Base-by-base conservation (phyloP, 371 early-diverging fungal species). In the Capniomyces stellatus region DNA sequence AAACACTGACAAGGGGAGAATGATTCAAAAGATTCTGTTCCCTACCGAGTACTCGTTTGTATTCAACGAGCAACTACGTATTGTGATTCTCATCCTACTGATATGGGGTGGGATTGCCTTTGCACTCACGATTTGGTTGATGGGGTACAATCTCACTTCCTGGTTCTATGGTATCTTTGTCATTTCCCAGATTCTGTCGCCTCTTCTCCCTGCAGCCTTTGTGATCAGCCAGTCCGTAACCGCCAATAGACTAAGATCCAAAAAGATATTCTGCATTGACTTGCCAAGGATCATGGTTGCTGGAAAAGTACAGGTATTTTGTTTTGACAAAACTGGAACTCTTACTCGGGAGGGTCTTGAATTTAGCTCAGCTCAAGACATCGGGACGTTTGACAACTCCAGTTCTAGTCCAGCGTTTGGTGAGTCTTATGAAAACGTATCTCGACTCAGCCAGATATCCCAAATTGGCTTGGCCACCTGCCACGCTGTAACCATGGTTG, bases 311-410 rank as follows among this genome's bases (percentile, higher is more conserved):
- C 78, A 84, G 52, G 77, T 90, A 19, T 84, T 86, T 54, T 87
- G 85, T 64, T 92, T 89, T 60, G 92, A 92, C 70, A 91, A 92
- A 72, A 79, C 79, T 2, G 79, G 79, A 27, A 79, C 79, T n/a
- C 64, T 79, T 47, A 79, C 78, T 1, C 73, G 71, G 52, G 79
- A 79, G 51, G 76, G 76, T 10, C 70, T 79, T 1, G 76, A 77
- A 54, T 77, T 76, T 51, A 74, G 64, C 54, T 76, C 75, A 51
- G 74, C 56, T 0, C 44, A 62, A 28, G 51, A 55, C 12, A 60
- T 58, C 19, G 41, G 2, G 55, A 35, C 41, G 18, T 50, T 29
- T 6, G 52, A 40, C 23, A n/a, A 31, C 1, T 43, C 43, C n/a
- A 22, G 35, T 6, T 53, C 41, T 19, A 24, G 30, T 22, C 39